Evolutionary conservation across 768 basidiomycete species (phyloP).

Genomic region (Termitomyces titanicus): DNA sequence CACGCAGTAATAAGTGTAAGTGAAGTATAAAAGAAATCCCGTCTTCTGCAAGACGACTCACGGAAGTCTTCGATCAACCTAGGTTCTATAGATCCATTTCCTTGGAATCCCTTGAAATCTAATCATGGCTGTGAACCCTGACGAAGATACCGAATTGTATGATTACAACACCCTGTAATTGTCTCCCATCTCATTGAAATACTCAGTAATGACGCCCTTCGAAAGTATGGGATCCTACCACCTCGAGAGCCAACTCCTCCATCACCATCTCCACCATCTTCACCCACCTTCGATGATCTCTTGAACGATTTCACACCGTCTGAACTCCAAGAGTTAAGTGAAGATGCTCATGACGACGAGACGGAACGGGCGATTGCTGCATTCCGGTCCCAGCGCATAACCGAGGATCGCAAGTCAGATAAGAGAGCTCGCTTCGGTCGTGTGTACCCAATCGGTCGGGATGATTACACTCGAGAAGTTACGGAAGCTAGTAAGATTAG

Average conservation of each 20-base stretch:
- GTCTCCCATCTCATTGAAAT: conserved; percentile 1
- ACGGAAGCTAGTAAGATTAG: conserved; percentile 84
- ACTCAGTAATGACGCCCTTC: conserved; percentile 87
- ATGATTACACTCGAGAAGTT: conserved; percentile 93
- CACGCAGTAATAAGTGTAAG: background rate
- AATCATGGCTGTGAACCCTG: conserved; percentile 68
- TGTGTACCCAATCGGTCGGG: conserved; percentile 84
- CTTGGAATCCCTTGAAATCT: background rate
- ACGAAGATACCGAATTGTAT: conserved; percentile 97
- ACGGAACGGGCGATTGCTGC: conserved; percentile 68
- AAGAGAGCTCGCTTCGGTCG: conserved; percentile 73
- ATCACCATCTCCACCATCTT: conserved; percentile 78
- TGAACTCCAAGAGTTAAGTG: conserved; percentile 66
- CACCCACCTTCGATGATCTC: conserved; percentile 66
- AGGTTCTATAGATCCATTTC: too few relatives aligned
- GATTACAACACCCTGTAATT: conserved; percentile 19
- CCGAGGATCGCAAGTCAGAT: conserved; percentile 55
- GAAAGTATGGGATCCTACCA: conserved; percentile 89
- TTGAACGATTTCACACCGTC: conserved; percentile 59
- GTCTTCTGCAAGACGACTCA: background rate
- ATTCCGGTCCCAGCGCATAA: conserved; percentile 60
- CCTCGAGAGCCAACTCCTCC: conserved; percentile 64
- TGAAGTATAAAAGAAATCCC: background rate
- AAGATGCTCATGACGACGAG: conserved; percentile 75
- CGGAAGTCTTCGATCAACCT: background rate